phyloP scores from a whole-genome alignment of 1,284 basidiomycete species.

The Fomitopsis schrenkii region DNA sequence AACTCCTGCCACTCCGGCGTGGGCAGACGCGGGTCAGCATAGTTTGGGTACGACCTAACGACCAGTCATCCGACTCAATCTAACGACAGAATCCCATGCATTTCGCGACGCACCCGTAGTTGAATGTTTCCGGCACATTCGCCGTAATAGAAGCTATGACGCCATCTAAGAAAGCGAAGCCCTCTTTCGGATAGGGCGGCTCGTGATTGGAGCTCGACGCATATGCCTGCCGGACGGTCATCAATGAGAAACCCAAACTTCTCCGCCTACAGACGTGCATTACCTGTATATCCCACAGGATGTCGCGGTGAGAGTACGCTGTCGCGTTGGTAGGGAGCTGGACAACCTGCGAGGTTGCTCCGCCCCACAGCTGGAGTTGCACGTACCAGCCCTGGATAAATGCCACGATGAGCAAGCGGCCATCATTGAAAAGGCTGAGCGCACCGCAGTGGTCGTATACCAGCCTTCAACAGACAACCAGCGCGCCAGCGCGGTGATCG shows the following conservation, averaged over 20 bases:
- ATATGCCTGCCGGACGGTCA: background rate
- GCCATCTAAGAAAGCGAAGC: background rate
- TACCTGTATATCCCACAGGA: background rate
- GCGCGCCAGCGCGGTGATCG: background rate
- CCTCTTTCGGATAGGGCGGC: background rate
- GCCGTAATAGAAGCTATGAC: background rate
- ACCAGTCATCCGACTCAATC: background rate
- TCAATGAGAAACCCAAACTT: background rate
- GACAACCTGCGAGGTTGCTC: background rate
- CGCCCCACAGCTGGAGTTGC: background rate
- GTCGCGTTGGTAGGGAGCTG: background rate
- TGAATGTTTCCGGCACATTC: background rate
- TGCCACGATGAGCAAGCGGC: background rate
- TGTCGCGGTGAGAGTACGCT: background rate
- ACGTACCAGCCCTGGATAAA: background rate
- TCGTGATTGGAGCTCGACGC: background rate
- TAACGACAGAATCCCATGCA: too few species aligned
- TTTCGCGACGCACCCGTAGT: background rate
- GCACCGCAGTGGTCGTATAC: background rate
- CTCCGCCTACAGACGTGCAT: background rate
- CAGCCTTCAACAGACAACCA: background rate
- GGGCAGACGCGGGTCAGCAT: background rate
- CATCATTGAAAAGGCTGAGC: background rate
- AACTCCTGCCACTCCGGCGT: background rate
- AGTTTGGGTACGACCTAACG: background rate